phyloP scores from a whole-genome alignment of 139 green algal species.

The Micractinium sp. region DNA sequence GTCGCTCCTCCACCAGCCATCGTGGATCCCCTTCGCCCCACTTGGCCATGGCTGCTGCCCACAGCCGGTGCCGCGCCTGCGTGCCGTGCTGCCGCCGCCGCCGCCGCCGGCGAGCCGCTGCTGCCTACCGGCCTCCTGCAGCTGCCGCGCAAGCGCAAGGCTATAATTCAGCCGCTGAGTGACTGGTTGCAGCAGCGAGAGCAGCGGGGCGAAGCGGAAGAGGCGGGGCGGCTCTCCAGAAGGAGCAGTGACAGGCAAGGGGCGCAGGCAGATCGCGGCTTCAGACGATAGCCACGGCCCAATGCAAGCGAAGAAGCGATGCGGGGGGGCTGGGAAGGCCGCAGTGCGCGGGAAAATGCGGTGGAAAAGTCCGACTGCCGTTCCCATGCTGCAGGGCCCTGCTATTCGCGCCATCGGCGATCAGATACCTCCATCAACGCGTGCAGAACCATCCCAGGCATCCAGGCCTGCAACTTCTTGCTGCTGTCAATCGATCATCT shows the following conservation, averaged over 20 bases:
- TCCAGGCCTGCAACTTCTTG: no score
- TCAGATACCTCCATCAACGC: not conserved
- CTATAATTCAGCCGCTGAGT: not conserved
- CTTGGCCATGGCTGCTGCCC: constrained; percentile 7
- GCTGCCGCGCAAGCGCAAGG: no score
- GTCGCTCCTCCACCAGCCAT: constrained; percentile 6
- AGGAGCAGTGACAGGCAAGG: no score
- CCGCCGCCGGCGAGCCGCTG: not conserved
- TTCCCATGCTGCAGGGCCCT: not conserved
- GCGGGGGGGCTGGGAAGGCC: not conserved
- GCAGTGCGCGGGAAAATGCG: not conserved
- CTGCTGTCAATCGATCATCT: no score
- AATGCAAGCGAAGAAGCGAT: not conserved
- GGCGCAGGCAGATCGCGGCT: not conserved
- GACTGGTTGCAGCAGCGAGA: not conserved
- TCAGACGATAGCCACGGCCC: not conserved
- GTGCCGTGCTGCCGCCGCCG: not conserved
- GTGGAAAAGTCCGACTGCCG: not conserved
- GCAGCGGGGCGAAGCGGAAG: no score
- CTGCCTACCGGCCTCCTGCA: not conserved
- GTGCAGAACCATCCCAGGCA: not conserved
- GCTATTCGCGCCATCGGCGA: not conserved
- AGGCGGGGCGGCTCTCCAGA: not conserved
- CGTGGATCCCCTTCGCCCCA: constrained; percentile 3
- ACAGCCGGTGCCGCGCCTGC: no score